Evolutionary conservation across 2,329 filamentous ascomycete genomes (phyloP), one percentile per base, ranked within the genome.

Genomic region (Aspergillus novofumigatus): DNA sequence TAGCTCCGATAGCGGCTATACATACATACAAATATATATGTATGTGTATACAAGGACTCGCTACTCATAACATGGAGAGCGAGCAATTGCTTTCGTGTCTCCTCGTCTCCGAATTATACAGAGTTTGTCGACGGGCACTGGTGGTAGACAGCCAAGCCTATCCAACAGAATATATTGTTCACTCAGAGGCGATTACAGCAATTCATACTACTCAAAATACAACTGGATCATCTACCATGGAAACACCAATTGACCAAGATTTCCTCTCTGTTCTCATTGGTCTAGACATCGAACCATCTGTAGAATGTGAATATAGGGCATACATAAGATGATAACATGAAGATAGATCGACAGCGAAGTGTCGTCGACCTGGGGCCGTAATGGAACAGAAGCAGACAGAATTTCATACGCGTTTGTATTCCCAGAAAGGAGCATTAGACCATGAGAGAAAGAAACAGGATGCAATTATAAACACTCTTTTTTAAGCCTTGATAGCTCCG

Each of bases 401-500:
- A 59, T 7, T 38, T 65, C 59, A 59, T 63, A 61, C 57, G 63
- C 45, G 58, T 58, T 54, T 56, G 60, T 55, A 62, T 60, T 60
- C 60, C 61, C 44, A 25, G 32, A 68, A 62, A 57, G 59, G 62
- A 68, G 63, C 62, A 62, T 59, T 58, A 62, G 61, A 60, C 55
- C 58, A 56, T 59, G 55, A 54, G 57, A 54, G 23, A 50, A 58
- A 59, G 60, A 63, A 65, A 61, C 64, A 64, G 63, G 62, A 69
- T 72, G 65, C 68, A 68, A 70, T 72, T 70, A 69, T 55, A 66
- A 64, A 62, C 67, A 60, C 67, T 53, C 64, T 62, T 69, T 59
- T 66, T 76, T 75, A 80, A 68, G 77, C 75, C 71, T 80, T 79
- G 67, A 80, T 80, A 52, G 78, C 78, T 69, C 76, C 75, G 51